phyloP scores from a whole-genome alignment of 2,329 filamentous ascomycete genomes.

The Neoscytalidium dimidiatum region DNA sequence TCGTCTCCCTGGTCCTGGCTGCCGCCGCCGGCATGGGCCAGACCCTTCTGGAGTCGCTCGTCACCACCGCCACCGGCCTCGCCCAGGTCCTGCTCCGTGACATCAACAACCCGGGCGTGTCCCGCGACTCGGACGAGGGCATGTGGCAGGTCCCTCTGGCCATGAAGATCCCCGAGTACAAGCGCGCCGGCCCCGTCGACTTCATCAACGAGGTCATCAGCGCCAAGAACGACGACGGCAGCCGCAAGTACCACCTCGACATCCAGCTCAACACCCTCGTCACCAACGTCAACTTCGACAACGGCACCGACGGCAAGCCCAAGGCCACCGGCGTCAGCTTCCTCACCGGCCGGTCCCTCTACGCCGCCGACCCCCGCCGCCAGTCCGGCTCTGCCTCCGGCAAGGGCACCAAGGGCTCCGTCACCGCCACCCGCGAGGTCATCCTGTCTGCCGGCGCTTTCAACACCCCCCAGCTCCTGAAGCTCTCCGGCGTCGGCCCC shows the following conservation, averaged over 20 bases:
- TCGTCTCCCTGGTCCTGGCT: slow-evolving; percentile 55
- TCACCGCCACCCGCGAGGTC: slow-evolving; percentile 47
- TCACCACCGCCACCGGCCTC: slow-evolving; percentile 44
- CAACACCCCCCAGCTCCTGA: slow-evolving; percentile 66
- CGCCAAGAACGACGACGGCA: slow-evolving; percentile 19
- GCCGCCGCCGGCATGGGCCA: slow-evolving; percentile 56
- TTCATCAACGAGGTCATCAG: slow-evolving; percentile 55
- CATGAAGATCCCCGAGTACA: slow-evolving; percentile 41
- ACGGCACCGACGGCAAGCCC: slow-evolving; percentile 46
- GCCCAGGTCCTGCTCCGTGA: slow-evolving; percentile 51
- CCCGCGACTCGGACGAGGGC: slow-evolving; percentile 47
- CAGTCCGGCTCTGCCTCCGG: slow-evolving; percentile 23
- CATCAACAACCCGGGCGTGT: slow-evolving; percentile 42
- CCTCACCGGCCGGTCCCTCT: slow-evolving; percentile 42
- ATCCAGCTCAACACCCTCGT: slow-evolving; percentile 63
- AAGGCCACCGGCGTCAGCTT: slow-evolving; percentile 46
- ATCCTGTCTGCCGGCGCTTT: slow-evolving; percentile 57
- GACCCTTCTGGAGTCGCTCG: slow-evolving; percentile 24
- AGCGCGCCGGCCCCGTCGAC: slow-evolving; percentile 58
- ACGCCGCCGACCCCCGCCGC: slow-evolving; percentile 40
- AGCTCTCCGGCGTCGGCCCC: slow-evolving; percentile 66
- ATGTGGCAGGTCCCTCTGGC: slow-evolving; percentile 58
- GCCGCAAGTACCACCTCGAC: slow-evolving; percentile 58
- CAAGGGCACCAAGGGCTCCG: slow-evolving; percentile 43
- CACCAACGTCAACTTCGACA: slow-evolving; percentile 66